These are phyloP conservation scores for slime mould (Dictyostelium discoideum) DNA, from an alignment of 78 protist genomes.

Conservation along the genomic window DNA sequence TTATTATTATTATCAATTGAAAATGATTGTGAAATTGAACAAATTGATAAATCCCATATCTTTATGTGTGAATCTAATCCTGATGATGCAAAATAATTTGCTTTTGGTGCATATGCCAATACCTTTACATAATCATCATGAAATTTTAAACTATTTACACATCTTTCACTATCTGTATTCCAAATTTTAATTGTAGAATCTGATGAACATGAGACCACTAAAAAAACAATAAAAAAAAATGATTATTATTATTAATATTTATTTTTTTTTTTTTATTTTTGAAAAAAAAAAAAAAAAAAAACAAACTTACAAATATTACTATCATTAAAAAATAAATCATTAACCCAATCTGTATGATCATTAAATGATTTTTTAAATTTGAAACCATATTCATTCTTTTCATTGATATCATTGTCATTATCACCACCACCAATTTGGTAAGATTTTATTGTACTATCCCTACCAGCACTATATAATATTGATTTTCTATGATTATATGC, in stretches of 20 bases:
- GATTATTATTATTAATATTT: not conserved
- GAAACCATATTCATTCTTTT: not conserved
- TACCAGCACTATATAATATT: constrained; percentile 39
- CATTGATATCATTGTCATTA: not conserved
- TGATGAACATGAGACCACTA: constrained; percentile 76
- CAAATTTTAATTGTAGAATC: constrained; percentile 64
- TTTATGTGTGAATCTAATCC: constrained; percentile 67
- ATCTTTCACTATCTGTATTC: constrained; percentile 30
- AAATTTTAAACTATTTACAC: constrained; percentile 6
- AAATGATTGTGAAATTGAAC: not conserved
- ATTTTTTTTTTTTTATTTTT: not conserved
- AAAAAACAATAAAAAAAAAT: not conserved
- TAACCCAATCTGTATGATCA: constrained; percentile 72
- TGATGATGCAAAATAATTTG: constrained; percentile 62
- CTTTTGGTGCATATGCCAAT: constrained; percentile 41
- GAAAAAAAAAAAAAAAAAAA: not conserved
- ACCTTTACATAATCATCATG: constrained; percentile 80
- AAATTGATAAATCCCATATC: constrained; percentile 64
- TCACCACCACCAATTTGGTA: not conserved
- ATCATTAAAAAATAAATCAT: constrained; percentile 42
- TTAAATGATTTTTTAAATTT: constrained; percentile 39
- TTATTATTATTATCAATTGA: not conserved
- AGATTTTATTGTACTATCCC: constrained; percentile 61
- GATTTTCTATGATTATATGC: constrained; percentile 8
- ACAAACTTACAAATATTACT: constrained; percentile 42